Evolutionary conservation across 2,329 filamentous ascomycete genomes (phyloP), one percentile per base, ranked within the genome.

Genomic region (Epichloe coenophiala): DNA sequence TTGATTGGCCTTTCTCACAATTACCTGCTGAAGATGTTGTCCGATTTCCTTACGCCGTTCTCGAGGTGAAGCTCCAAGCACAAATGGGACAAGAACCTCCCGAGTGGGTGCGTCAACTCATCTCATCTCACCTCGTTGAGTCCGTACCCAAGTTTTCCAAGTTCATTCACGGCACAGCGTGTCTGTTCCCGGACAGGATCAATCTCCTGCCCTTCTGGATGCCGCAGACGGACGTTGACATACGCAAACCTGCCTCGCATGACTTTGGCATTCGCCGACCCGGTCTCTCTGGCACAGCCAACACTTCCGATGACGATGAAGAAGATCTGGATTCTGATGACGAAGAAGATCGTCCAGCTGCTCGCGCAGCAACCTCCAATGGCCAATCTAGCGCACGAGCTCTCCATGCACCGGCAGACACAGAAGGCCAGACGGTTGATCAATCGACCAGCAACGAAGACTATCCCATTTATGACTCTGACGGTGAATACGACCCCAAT

Each of bases 131-230:
- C 70, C 76, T 98, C 15, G 93, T 98, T 2, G 93, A 98, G 70
- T 90, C 93, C n/a, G 90, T 98, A 2, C 93, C 93, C 55, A 98
- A 98, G 65, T 98, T 97, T 69, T 96, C 89, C 62, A 98, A 98
- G 70, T 98, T 97, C 66, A 97, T 98, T 52, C 93, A 98, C 66
- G 93, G 93, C 53, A 89, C 84, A 2, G 91, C 91, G 9, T 86
- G 81, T 12, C 71, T 98, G 44, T 94, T 96, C 66, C 90, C 90
- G 0, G 78, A 83, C 43, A 81, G 86, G 50, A 98, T 98, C 67
- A 75, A 96, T 45, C 76, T 98, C 12, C 74, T 98, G 5, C 93
- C 93, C 1, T 98, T 88, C 73, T 98, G 93, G 93, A 87, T 91
- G 74, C 93, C 93, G 1, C 93, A 98, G 69, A 98, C 98, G 93